Conservation (phyloP, 768 basidiomycete species). For the Pleurotus eryngii region DNA sequence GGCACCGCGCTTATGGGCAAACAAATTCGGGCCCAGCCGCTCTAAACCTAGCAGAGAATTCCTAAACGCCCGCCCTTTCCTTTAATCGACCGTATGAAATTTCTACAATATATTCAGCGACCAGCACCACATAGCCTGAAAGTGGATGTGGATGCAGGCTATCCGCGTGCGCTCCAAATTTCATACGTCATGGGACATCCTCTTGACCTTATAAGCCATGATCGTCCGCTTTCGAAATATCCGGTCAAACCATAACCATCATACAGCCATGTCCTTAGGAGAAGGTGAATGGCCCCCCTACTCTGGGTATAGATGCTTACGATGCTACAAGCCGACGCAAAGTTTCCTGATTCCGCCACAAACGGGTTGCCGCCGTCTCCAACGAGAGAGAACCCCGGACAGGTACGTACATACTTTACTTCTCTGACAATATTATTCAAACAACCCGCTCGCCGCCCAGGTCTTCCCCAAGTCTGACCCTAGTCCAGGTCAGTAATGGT, state of each 20-base stretch:
- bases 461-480: conserved; percentile 48
- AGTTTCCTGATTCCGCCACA: conserved; percentile 33
- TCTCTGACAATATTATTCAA: not conserved
- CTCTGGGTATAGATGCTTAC: not conserved
- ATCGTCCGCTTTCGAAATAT: not conserved
- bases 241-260: not conserved
- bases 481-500: conserved; percentile 24
- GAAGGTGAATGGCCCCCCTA: not conserved
- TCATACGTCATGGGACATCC: not conserved
- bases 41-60: too few relatives aligned
- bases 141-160: too few relatives aligned
- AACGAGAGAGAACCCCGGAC: conserved; percentile 43
- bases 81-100: too few relatives aligned
- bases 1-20: too few relatives aligned
- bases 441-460: conserved; percentile 18
- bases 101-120: too few relatives aligned
- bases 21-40: too few relatives aligned
- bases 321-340: conserved; percentile 26
- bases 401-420: conserved; percentile 21
- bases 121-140: too few relatives aligned
- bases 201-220: not conserved
- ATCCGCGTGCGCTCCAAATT: not conserved
- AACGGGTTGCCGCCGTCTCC: conserved; percentile 41
- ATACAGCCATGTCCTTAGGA: not conserved
- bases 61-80: too few relatives aligned